These are phyloP conservation scores for Amylocystis lapponica DNA, from an alignment of 768 basidiomycete genomes.

Conservation along the genomic window DNA sequence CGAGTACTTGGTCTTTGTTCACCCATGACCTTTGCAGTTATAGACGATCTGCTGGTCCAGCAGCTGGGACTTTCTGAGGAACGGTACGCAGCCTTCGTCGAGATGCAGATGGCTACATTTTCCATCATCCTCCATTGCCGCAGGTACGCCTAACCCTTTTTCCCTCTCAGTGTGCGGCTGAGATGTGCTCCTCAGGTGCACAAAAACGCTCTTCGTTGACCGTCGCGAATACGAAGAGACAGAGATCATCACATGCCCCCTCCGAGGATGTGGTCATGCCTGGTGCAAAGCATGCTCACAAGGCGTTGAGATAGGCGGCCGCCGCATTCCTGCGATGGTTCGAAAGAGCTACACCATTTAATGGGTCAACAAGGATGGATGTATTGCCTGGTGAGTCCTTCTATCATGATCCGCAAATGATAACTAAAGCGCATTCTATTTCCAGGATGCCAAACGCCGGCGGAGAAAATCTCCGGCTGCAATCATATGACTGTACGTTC, in stretches of 20 bases:
- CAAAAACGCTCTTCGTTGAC: conserved; percentile 43
- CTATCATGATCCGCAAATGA: background rate
- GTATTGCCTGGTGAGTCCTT: conserved; percentile 52
- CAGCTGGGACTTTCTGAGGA: conserved; percentile 40
- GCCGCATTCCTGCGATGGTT: conserved; percentile 54
- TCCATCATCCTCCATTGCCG: conserved; percentile 45
- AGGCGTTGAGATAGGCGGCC: conserved; percentile 26
- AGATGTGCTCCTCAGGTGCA: conserved; percentile 37
- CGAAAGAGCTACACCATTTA: conserved; percentile 45
- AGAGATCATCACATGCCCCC: conserved; percentile 43
- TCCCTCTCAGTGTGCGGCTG: background rate
- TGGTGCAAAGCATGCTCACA: conserved; percentile 64
- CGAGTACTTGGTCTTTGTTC: background rate
- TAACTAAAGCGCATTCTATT: background rate
- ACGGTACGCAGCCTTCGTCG: conserved; percentile 36
- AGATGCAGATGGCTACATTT: conserved; percentile 40
- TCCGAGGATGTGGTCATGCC: conserved; percentile 38
- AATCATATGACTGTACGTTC: conserved; percentile 31
- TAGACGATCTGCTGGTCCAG: conserved; percentile 36
- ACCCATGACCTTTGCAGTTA: conserved; percentile 22
- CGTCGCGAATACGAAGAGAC: conserved; percentile 37
- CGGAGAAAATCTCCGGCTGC: conserved; percentile 29
- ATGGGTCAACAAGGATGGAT: conserved; percentile 58
- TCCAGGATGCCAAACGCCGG: conserved; percentile 34
- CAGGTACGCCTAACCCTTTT: conserved; percentile 30